Base-by-base conservation (phyloP, 805 yeast genomes). In the Clavispora asparagi region DNA sequence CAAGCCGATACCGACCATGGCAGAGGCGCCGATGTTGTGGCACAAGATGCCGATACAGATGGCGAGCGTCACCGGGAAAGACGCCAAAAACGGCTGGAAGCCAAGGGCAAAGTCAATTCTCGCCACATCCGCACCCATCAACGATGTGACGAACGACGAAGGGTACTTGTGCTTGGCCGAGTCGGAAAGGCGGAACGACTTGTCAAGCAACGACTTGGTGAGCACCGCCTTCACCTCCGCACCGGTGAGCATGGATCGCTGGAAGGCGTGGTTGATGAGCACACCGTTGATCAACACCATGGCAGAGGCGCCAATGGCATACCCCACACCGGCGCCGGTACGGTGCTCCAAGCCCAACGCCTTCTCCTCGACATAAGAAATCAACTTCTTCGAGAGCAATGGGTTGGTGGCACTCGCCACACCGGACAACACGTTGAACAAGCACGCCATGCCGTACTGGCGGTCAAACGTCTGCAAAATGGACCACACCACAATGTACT, bases 121-220 rank as follows among this genome's bases (percentile, higher is more conserved):
- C 13, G 91, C 77, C 33, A 89, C 69, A 61, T 90, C 97, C 2
- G 95, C 82, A 50, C 94, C 87, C 61, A 89, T 77, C 61, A 88
- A 65, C 9, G 90, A 81, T 28, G 95, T 87, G 46, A 90, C 76
- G 49, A 77, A 80, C 38, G 92, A 84, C 25, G 80, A 74, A 1
- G 95, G 82, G 57, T 67, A 87, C 48, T 76, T 70, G 51, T 77
- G 76, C 44, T 76, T 76, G 2, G 91, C 77, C 41, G 70, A 71
- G 10, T 81, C 74, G 48, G 82, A 78, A 13, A 89, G 68, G 45
- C 61, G 70, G 53, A 87, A 78, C 11, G 91, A 76, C 62, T 90
- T 90, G 45, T 78, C 78, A 48, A 86, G 72, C 17, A 87, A 71
- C 7, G 85, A 82, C 49, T 85, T 83, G 4, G 88, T 86, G 45